These are phyloP conservation scores for Colletotrichum sp. DNA, from an alignment of 2,329 filamentous ascomycete genomes.

Conservation along the genomic window DNA sequence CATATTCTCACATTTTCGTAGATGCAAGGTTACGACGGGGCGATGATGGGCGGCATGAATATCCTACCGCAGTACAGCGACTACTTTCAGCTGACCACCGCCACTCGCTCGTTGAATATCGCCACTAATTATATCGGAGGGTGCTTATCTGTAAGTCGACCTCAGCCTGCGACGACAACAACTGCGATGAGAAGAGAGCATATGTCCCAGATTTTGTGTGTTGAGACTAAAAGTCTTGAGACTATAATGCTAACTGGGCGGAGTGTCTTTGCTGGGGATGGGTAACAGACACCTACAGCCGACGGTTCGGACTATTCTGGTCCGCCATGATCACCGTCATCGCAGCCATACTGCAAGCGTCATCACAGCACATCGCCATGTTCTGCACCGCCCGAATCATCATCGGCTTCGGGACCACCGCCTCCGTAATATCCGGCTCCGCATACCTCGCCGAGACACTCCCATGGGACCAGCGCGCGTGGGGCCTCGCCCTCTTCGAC, in stretches of 20 bases:
- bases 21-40: conserved; percentile 3
- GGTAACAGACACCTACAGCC: not conserved
- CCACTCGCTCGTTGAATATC: not conserved
- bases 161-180: not conserved
- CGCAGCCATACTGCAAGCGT: not conserved
- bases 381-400: not conserved
- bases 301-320: not conserved
- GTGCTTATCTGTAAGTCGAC: not conserved
- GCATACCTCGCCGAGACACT: not conserved
- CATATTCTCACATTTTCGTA: rapidly evolving
- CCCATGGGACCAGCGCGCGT: not conserved
- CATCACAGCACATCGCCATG: conserved; percentile 1
- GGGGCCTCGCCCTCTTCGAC: not conserved
- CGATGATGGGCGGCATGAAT: conserved; percentile 6
- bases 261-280: not conserved
- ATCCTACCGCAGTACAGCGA: not conserved
- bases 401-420: not conserved
- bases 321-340: not conserved
- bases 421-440: not conserved
- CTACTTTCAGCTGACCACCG: not conserved
- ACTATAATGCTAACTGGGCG: not conserved
- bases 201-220: too few relatives aligned
- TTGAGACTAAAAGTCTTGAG: too few relatives aligned
- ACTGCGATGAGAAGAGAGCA: not conserved
- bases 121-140: not conserved